phyloP scores from a whole-genome alignment of 345 rosid genomes.

The Corymbia maculata region DNA sequence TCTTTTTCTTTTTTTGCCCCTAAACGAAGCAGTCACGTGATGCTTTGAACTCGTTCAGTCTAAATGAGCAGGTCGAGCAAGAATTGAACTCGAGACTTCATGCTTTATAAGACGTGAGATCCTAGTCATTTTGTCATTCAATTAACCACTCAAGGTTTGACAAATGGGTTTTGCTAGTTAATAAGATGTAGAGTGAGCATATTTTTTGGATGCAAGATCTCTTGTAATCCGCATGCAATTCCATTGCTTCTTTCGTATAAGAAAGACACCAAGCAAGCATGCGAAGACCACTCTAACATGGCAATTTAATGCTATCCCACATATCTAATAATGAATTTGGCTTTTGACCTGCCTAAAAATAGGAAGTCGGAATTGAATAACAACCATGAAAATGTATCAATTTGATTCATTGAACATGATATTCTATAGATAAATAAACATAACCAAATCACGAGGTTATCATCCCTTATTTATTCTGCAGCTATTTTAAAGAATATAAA shows the following conservation, averaged over 20 bases:
- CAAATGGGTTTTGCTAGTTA: background rate
- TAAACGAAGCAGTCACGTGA: background rate
- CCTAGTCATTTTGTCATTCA: background rate
- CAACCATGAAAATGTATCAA: no score
- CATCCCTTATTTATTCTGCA: background rate
- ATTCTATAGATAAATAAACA: background rate
- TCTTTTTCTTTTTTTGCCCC: no score
- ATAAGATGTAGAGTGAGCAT: background rate
- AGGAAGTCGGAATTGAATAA: background rate
- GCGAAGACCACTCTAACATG: background rate
- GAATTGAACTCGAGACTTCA: background rate
- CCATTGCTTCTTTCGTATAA: background rate
- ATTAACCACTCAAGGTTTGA: background rate
- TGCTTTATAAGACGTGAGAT: background rate
- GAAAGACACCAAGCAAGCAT: background rate
- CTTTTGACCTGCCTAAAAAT: background rate
- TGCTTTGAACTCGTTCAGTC: background rate
- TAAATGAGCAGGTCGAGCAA: fast-evolving
- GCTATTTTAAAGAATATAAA: background rate
- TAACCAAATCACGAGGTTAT: background rate
- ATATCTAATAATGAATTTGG: background rate
- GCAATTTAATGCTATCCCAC: background rate
- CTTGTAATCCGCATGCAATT: background rate
- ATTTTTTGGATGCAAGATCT: background rate
- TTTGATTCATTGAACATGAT: background rate